A percentile compares a stretch with the other conserved stretches of the same genome.
Evolutionary conservation across 192 early-diverging fungal genomes (phyloP).

Genomic region (Rhizophagus sp.): DNA sequence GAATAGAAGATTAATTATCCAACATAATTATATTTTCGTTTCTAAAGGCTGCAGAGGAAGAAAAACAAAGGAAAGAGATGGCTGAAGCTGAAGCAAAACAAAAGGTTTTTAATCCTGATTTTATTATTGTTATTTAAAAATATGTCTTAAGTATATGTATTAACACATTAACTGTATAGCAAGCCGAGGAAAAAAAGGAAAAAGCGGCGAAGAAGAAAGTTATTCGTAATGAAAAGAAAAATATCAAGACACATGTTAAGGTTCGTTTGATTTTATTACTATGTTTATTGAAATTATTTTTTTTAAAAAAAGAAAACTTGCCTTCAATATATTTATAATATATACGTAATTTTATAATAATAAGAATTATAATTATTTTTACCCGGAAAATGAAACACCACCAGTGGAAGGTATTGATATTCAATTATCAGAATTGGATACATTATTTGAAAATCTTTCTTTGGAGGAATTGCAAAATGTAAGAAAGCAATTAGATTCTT

Average conservation of each 20-base stretch:
- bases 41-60: conserved; percentile 29
- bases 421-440: conserved; percentile 54
- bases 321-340: neutral
- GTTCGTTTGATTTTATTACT: conserved; percentile 25
- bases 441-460: conserved; percentile 53
- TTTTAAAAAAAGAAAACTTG: neutral
- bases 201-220: conserved; percentile 53
- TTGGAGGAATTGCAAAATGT: conserved; percentile 43
- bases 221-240: conserved; percentile 76
- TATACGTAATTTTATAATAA: neutral
- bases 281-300: neutral
- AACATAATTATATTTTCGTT: neutral
- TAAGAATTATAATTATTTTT: conserved; percentile 47
- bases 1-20: neutral
- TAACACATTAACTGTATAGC: neutral
- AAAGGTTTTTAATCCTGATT: conserved; percentile 9
- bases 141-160: neutral
- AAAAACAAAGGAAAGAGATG: conserved; percentile 13
- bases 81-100: conserved; percentile 39
- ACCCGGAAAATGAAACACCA: conserved; percentile 29
- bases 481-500: conserved; percentile 33
- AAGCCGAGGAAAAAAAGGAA: conserved; percentile 50
- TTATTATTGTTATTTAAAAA: neutral
- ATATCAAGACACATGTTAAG: conserved; percentile 58
- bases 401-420: conserved; percentile 36